Evolutionary conservation across 441 rosid genomes (phyloP), one percentile per base, ranked within the genome.

Genomic region (Dalechampia spathulata): DNA sequence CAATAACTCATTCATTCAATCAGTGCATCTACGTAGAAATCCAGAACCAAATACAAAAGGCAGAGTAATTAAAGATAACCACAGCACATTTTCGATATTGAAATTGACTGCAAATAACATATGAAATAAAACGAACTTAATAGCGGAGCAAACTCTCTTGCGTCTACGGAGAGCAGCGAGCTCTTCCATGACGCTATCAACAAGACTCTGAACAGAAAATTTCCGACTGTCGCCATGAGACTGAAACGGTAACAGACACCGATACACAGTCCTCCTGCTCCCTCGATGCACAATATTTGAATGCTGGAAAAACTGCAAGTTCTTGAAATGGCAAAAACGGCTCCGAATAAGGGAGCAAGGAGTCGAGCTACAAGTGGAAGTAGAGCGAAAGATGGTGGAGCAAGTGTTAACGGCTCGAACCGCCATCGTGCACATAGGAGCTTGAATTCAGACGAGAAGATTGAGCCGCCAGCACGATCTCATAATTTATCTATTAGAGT

Each of bases 131-230:
- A 65, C 67, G 38, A 71, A 91, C 96, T 81, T 83, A 47, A 86
- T 76, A 41, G 80, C 77, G 58, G 88, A 80, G 68, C 84, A 76
- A 70, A 75, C 80, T 50, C 69, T 50, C 58, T 71, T 75, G 27
- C 87, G 76, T 53, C 58, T 67, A 60, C 59, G 77, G 49, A 56
- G 44, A 49, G 81, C 67, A 43, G 63, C 67, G 54, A 82, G 75
- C 75, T 78, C 90, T 55, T 81, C 82, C 67, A 78, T 60, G 71
- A 80, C 82, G 60, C 74, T 69, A 34, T 85, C 86, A 41, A 82
- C 77, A 39, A 87, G 72, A 63, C 86, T 83, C 52, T 78, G 75
- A 47, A 66, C 68, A 32, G 86, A 77, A 67, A 66, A 69, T 52
- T 75, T 64, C 53, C 83, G 69, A 26, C 50, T 41, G 39, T 52